phyloP scores from a whole-genome alignment of 2,329 filamentous ascomycete species.

The Curvularia spicifera region DNA sequence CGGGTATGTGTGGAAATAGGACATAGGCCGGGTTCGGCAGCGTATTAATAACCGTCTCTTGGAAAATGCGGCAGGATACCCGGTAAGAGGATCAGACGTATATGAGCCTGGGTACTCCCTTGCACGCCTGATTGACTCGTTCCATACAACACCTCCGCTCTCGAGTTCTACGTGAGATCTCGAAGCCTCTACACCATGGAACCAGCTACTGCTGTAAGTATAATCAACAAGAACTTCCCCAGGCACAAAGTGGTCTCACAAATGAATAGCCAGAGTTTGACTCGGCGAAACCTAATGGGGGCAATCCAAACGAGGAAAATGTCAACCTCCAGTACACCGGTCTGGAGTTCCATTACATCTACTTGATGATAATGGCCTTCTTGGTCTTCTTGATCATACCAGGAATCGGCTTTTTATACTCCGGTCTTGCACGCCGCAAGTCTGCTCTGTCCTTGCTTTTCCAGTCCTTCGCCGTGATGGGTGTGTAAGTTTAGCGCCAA shows the following conservation, averaged over 20 bases:
- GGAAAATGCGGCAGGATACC: slow-evolving; percentile 18
- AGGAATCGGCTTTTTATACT: slow-evolving; percentile 69
- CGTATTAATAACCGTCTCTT: slow-evolving; percentile 16
- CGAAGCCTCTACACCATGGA: slow-evolving; percentile 19
- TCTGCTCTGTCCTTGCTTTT: slow-evolving; percentile 68
- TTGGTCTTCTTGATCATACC: slow-evolving; percentile 72
- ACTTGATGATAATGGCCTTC: slow-evolving; percentile 64
- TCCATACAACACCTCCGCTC: slow-evolving; percentile 6
- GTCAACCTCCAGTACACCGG: slow-evolving; percentile 66
- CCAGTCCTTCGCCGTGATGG: slow-evolving; percentile 65
- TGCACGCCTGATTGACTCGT: slow-evolving; percentile 11
- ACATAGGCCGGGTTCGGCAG: slow-evolving; percentile 18
- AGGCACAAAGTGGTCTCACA: slow-evolving; percentile 1
- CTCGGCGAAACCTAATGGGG: slow-evolving; percentile 58
- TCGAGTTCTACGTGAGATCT: slow-evolving; percentile 8
- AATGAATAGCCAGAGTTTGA: slow-evolving; percentile 49
- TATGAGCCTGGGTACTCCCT: slow-evolving; percentile 29
- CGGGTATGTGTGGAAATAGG: slow-evolving; percentile 22
- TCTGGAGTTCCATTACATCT: slow-evolving; percentile 67
- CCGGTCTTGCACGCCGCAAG: slow-evolving; percentile 67
- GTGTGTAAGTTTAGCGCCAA: slow-evolving; percentile 50
- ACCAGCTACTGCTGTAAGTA: slow-evolving; percentile 28
- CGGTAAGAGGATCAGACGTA: slow-evolving; percentile 15
- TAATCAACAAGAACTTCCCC: neutral
- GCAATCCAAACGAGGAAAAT: slow-evolving; percentile 60